phyloP scores from a whole-genome alignment of 768 basidiomycete genomes.

The Crassisporium funariophilum region DNA sequence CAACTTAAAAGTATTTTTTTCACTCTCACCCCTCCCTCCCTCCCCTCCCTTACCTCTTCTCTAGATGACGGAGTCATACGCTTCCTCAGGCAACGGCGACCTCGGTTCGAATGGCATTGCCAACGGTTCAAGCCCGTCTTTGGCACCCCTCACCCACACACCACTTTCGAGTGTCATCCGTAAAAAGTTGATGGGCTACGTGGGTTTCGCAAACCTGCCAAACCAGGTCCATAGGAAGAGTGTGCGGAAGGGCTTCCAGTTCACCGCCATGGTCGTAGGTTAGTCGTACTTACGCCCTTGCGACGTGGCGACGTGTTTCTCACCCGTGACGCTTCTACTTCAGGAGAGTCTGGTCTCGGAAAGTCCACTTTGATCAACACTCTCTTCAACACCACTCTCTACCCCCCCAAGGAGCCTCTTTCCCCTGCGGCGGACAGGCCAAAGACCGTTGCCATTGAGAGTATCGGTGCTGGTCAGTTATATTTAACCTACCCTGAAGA shows the following conservation, averaged over 20 bases:
- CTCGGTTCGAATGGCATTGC: slow-evolving; percentile 57
- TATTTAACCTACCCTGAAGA: slow-evolving; percentile 22
- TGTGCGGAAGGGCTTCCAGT: slow-evolving; percentile 97
- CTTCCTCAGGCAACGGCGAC: slow-evolving; percentile 68
- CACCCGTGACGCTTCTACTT: slow-evolving; percentile 19
- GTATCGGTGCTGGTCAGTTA: slow-evolving; percentile 91
- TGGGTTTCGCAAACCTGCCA: slow-evolving; percentile 96
- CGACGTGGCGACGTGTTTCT: slow-evolving; percentile 25
- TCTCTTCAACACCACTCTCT: slow-evolving; percentile 95
- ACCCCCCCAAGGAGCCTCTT: slow-evolving; percentile 83
- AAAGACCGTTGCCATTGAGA: slow-evolving; percentile 97
- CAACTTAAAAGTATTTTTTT: slow-evolving; percentile 55
- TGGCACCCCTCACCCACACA: slow-evolving; percentile 40
- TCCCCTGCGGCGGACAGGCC: slow-evolving; percentile 85
- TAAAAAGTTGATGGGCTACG: slow-evolving; percentile 95
- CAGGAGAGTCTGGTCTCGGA: slow-evolving; percentile 97
- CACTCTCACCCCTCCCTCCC: slow-evolving; percentile 30
- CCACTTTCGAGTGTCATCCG: slow-evolving; percentile 57
- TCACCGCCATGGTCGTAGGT: slow-evolving; percentile 99
- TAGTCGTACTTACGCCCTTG: slow-evolving; percentile 37
- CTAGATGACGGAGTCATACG: slow-evolving; percentile 78
- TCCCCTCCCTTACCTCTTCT: slow-evolving; percentile 29
- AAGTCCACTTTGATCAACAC: slow-evolving; percentile 99
- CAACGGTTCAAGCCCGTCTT: slow-evolving; percentile 67
- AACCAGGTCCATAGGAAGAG: slow-evolving; percentile 99